Conservation (phyloP, 257 asterid species). For the Pogostemon cablin region DNA sequence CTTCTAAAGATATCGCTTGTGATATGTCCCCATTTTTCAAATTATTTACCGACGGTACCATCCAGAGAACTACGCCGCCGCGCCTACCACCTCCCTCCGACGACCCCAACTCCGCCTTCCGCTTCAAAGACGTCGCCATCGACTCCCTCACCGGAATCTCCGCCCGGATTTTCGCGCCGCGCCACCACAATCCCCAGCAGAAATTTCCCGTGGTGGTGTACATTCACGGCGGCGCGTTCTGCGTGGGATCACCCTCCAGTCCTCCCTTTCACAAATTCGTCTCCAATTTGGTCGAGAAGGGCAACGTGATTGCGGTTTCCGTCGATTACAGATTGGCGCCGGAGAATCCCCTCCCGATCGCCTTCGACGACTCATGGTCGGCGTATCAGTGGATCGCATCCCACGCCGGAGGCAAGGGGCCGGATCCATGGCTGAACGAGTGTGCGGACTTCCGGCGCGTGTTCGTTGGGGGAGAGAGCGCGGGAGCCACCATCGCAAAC, state of each 20-base stretch:
- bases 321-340: constrained; percentile 73
- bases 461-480: constrained; percentile 75
- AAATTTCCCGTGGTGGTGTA: constrained; percentile 54
- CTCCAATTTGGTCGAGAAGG: constrained; percentile 38
- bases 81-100: constrained; percentile 39
- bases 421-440: constrained; percentile 65
- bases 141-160: constrained; percentile 48
- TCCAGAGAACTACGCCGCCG: constrained; percentile 33
- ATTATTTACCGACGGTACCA: constrained; percentile 46
- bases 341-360: constrained; percentile 51
- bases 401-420: constrained; percentile 47
- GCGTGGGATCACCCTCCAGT: constrained; percentile 45
- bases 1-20: constrained; percentile 38
- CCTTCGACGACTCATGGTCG: constrained; percentile 76
- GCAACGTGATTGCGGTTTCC: constrained; percentile 51
- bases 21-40: constrained; percentile 48
- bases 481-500: constrained; percentile 67
- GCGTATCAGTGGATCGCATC: constrained; percentile 63
- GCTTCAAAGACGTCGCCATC: constrained; percentile 51
- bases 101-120: constrained; percentile 45
- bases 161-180: constrained; percentile 58
- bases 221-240: constrained; percentile 75
- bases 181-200: constrained; percentile 27
- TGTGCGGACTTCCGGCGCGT: constrained; percentile 57
- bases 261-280: constrained; percentile 45